These are phyloP conservation scores for Cladosporium velox DNA, from an alignment of 2,329 filamentous ascomycete species.

Conservation along the genomic window DNA sequence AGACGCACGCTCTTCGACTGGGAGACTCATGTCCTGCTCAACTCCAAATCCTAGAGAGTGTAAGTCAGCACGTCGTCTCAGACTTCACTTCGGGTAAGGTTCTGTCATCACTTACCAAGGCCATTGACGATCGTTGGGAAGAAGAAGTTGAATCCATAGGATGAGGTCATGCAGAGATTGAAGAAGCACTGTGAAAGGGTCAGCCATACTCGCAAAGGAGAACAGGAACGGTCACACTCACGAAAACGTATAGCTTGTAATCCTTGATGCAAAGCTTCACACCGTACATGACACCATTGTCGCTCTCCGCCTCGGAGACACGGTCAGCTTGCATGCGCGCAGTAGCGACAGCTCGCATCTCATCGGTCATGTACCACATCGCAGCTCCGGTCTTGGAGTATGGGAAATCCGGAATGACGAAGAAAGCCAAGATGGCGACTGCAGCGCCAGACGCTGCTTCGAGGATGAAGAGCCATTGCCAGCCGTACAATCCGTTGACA, in stretches of 20 bases:
- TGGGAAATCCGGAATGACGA: conserved; percentile 65
- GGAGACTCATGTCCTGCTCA: background rate
- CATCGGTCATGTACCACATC: conserved; percentile 20
- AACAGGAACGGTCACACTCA: background rate
- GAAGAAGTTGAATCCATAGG: conserved; percentile 11
- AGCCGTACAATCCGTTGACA: conserved; percentile 7
- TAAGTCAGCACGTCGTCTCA: background rate
- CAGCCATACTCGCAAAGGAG: background rate
- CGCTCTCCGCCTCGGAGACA: conserved; percentile 6
- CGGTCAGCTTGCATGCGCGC: conserved; percentile 16
- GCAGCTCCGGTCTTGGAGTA: conserved; percentile 12
- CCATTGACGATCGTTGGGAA: conserved; percentile 6
- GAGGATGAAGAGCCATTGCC: conserved; percentile 18
- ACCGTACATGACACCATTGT: conserved; percentile 8
- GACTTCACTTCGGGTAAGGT: background rate
- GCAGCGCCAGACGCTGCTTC: conserved; percentile 52
- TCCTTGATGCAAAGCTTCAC: conserved; percentile 9
- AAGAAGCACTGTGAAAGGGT: background rate
- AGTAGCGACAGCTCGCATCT: conserved; percentile 14
- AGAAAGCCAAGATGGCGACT: conserved; percentile 59
- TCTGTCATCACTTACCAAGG: background rate
- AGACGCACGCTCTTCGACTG: background rate
- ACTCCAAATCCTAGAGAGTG: background rate
- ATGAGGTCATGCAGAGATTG: conserved; percentile 10
- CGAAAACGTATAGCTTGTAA: conserved; percentile 18